A percentile compares a stretch with the other conserved stretches of the same genome.
Evolutionary conservation across 208 protist species (phyloP).

Genomic region (Leptomonas seymouri): DNA sequence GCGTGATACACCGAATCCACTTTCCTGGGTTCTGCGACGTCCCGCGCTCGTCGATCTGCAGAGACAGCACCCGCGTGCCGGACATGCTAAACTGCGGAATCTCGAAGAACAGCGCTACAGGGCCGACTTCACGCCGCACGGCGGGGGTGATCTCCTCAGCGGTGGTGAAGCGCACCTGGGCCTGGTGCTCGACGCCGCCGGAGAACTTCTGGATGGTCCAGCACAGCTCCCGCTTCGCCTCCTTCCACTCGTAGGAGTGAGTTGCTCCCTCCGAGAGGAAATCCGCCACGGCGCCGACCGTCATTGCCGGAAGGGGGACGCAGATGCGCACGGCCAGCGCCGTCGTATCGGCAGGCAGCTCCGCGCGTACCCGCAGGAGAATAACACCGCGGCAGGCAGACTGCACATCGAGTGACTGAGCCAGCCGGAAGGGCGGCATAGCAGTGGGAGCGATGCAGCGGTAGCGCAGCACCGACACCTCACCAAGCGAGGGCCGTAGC

Average conservation of each 20-base stretch:
- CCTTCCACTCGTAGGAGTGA: constrained; percentile 71
- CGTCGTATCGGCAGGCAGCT: constrained; percentile 39
- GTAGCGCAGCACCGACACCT: constrained; percentile 94
- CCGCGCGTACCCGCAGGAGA: constrained; percentile 43
- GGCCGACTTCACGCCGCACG: constrained; percentile 66
- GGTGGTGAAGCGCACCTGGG: constrained; percentile 57
- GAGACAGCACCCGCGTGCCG: constrained; percentile 48
- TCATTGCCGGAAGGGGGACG: constrained; percentile 55
- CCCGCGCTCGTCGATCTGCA: constrained; percentile 81
- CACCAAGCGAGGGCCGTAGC: constrained; percentile 77
- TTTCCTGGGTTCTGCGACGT: constrained; percentile 68
- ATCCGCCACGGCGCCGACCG: constrained; percentile 44
- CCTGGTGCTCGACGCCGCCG: constrained; percentile 66
- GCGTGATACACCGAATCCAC: constrained; percentile 93
- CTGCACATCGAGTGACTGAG: constrained; percentile 55
- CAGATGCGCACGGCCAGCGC: constrained; percentile 41
- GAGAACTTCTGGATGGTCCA: constrained; percentile 88
- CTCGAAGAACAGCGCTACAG: constrained; percentile 91
- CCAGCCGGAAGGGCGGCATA: constrained; percentile 64
- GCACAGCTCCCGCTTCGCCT: constrained; percentile 50
- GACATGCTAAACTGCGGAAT: constrained; percentile 84
- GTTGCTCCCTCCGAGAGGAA: constrained; percentile 32
- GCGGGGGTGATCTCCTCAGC: constrained; percentile 37
- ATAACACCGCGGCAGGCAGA: constrained; percentile 48
- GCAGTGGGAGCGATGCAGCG: constrained; percentile 35